Base-by-base conservation (phyloP, 345 rosid genomes). In the Gossypium anomalum region DNA sequence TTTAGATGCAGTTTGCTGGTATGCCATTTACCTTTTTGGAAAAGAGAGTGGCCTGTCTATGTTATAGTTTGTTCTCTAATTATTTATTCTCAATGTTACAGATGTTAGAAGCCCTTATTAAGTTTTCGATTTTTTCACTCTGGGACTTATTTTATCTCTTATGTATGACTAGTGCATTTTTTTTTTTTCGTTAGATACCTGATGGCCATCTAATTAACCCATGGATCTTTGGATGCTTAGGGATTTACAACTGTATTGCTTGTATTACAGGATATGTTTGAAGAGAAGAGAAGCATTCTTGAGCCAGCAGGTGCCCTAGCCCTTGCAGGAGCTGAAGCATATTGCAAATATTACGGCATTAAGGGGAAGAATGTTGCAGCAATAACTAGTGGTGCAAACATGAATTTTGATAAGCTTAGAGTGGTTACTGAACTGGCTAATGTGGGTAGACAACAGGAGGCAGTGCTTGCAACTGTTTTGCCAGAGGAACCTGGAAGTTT, bases 261-360 rank as follows among this genome's bases (percentile, higher is more conserved):
- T 80, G 6, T 82, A 45, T 77, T 84, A 67, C 84, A 95, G 98
- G 94, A 93, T 82, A 90, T 95, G 98, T 92, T 87, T 81, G 99
- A 93, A 88, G 98, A 95, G 92, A 90, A 91, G 84, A 85, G 97
- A 78, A 95, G 84, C 86, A 93, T 93, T 79, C 78, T 95, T 70
- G 98, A 95, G 82, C 97, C 99, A 78, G 99, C 99, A 25, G 99
- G 99, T 29, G 99, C 99, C 34, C 94, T 95, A 72, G 86, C 99
- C 14, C 89, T 95, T 78, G 99, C 99, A 57, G 99, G 98, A 66
- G 97, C 97, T 41, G 97, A 95, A 87, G 97, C 98, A 75, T 95
- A 95, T 76, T 95, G 98, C 84, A 92, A 88, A 77, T 95, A 93
- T 67, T 91, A 93, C 78, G 87, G 91, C 20, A 76, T 95, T 7